These are phyloP conservation scores for Solanum ossicruentum DNA, from an alignment of 257 asterid species.

Conservation along the genomic window DNA sequence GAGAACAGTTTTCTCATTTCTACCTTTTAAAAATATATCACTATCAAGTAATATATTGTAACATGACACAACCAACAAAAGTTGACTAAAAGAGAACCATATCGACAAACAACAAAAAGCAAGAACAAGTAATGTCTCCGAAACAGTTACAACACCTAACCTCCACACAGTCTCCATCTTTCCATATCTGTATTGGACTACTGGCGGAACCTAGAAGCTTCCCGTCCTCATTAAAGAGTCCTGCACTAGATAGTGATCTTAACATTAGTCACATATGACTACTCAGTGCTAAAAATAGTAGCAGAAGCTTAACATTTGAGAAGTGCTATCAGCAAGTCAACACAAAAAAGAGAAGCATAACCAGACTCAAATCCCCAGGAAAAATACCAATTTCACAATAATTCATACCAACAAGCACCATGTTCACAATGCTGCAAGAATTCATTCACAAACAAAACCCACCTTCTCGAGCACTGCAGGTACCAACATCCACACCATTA, in stretches of 20 bases:
- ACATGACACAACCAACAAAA: neutral
- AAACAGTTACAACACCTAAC: slow-evolving; percentile 17
- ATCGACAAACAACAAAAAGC: neutral
- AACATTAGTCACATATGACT: neutral
- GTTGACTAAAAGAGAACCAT: neutral
- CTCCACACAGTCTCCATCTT: slow-evolving; percentile 90
- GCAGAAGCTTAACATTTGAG: neutral
- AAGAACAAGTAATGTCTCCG: neutral
- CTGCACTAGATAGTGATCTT: slow-evolving; percentile 18
- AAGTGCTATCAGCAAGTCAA: neutral
- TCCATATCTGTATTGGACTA: slow-evolving; percentile 97
- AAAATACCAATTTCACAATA: neutral
- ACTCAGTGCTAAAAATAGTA: neutral
- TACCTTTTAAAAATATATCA: neutral
- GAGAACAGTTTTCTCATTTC: neutral
- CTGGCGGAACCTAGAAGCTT: slow-evolving; percentile 64
- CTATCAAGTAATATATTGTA: neutral
- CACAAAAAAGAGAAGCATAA: neutral
- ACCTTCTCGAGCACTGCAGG: slow-evolving; percentile 64
- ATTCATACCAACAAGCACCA: neutral
- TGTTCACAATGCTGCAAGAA: neutral
- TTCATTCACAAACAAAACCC: slow-evolving; percentile 8
- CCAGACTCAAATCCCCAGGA: neutral
- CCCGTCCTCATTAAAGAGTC: slow-evolving; percentile 62
- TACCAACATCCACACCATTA: slow-evolving; percentile 73